Evolutionary conservation across 257 asterid genomes (phyloP).

Genomic region (Solanum megistacrolobum): DNA sequence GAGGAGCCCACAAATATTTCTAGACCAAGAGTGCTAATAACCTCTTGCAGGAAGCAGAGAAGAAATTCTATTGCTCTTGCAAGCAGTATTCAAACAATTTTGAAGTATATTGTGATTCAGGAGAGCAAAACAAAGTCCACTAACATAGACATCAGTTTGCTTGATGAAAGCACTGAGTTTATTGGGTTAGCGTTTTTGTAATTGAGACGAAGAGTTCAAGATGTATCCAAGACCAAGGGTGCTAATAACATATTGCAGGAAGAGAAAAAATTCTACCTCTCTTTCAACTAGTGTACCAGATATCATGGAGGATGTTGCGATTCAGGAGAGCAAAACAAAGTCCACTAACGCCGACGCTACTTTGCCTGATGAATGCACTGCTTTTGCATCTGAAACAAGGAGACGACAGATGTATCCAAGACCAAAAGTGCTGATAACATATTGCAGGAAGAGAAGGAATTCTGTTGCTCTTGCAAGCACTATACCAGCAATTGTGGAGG

Average conservation of each 20-base stretch:
- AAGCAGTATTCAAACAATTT: background rate
- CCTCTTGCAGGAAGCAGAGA: background rate
- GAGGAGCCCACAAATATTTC: background rate
- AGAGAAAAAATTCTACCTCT: background rate
- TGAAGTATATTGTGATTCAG: background rate
- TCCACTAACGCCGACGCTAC: background rate
- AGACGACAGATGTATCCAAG: background rate
- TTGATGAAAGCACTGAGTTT: background rate
- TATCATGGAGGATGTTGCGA: background rate
- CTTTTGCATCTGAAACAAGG: background rate
- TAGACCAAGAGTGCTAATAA: background rate
- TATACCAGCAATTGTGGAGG: background rate
- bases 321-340: background rate
- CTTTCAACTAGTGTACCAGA: background rate
- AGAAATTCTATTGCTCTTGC: background rate
- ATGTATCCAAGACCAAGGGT: background rate
- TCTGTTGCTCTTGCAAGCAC: background rate
- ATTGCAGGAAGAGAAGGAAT: background rate
- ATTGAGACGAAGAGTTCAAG: background rate
- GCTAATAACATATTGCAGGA: slow-evolving; percentile 1
- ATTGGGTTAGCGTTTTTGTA: background rate
- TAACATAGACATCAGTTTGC: background rate
- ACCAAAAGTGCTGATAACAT: background rate
- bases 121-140: background rate
- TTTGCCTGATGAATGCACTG: background rate